A percentile compares a stretch with the other conserved stretches of the same genome.
These are phyloP conservation scores for Eimeria acervulina DNA, from an alignment of 169 alveolate genomes.

Conservation along the genomic window DNA sequence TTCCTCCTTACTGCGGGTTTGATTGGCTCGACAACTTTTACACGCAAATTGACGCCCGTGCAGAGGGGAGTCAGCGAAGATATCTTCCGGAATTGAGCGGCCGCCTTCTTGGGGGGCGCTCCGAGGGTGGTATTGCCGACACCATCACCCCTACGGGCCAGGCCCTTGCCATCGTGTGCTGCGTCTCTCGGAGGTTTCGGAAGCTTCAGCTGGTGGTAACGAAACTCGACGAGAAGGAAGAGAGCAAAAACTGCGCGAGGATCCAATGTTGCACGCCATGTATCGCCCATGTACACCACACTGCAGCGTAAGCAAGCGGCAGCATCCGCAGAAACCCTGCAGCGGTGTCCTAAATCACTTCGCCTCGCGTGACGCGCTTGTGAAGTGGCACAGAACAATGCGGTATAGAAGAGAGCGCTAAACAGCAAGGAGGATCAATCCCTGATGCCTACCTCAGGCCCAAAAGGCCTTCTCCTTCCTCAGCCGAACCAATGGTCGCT, in stretches of 20 bases:
- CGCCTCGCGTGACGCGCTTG: background rate
- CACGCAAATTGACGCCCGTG: constrained; percentile 81
- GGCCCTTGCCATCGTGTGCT: constrained; percentile 33
- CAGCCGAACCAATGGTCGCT: constrained; percentile 9
- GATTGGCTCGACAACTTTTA: constrained; percentile 72
- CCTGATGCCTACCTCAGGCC: constrained; percentile 42
- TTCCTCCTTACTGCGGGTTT: constrained; percentile 38
- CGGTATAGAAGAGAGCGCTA: background rate
- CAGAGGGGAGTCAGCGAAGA: constrained; percentile 71
- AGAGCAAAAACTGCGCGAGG: constrained; percentile 77
- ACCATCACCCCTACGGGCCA: constrained; percentile 16
- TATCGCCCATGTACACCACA: constrained; percentile 80
- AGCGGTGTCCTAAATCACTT: background rate
- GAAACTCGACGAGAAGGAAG: constrained; percentile 71
- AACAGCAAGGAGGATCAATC: background rate
- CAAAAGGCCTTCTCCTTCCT: background rate
- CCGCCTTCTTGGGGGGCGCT: constrained; percentile 68
- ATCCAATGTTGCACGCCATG: constrained; percentile 77
- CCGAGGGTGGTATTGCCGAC: background rate
- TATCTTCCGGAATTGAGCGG: constrained; percentile 54
- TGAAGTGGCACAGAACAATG: background rate
- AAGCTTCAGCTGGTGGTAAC: constrained; percentile 77
- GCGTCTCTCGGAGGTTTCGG: constrained; percentile 16
- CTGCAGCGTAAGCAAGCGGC: constrained; percentile 13
- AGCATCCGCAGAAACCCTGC: background rate